phyloP scores from a whole-genome alignment of 2,329 filamentous ascomycete genomes.

The Endothia cerciana region DNA sequence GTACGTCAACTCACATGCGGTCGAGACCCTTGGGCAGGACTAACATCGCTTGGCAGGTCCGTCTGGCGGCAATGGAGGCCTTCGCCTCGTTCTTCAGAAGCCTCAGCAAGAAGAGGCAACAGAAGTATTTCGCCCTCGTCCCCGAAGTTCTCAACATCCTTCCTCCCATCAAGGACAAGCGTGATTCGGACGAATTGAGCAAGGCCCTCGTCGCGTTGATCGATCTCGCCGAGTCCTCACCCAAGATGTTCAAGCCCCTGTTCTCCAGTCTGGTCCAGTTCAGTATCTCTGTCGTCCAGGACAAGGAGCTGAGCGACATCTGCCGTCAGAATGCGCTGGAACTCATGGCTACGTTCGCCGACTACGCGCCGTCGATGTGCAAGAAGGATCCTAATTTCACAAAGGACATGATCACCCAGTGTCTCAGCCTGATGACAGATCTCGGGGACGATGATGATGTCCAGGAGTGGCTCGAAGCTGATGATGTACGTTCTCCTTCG shows the following conservation, averaged over 20 bases:
- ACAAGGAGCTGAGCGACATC: constrained; percentile 90
- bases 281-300: constrained; percentile 89
- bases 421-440: constrained; percentile 96
- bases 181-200: constrained; percentile 88
- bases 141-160: constrained; percentile 93
- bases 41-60: constrained; percentile 60
- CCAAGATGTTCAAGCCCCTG: constrained; percentile 96
- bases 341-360: constrained; percentile 96
- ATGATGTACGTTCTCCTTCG: constrained; percentile 68
- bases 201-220: constrained; percentile 90
- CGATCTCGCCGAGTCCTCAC: constrained; percentile 89
- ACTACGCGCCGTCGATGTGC: constrained; percentile 92
- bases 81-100: constrained; percentile 96
- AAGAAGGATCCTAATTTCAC: constrained; percentile 92
- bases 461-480: constrained; percentile 86
- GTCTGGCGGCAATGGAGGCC: constrained; percentile 92
- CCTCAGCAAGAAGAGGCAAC: constrained; percentile 82
- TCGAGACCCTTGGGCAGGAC: constrained; percentile 25
- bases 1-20: constrained; percentile 51
- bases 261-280: constrained; percentile 94
- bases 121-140: constrained; percentile 85
- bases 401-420: constrained; percentile 97
- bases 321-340: constrained; percentile 94
- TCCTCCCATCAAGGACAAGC: constrained; percentile 87
- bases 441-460: constrained; percentile 93